A percentile compares a stretch with the other conserved stretches of the same genome.
phyloP scores from a whole-genome alignment of 192 early-diverging fungal species.

The Entomortierella lignicola region DNA sequence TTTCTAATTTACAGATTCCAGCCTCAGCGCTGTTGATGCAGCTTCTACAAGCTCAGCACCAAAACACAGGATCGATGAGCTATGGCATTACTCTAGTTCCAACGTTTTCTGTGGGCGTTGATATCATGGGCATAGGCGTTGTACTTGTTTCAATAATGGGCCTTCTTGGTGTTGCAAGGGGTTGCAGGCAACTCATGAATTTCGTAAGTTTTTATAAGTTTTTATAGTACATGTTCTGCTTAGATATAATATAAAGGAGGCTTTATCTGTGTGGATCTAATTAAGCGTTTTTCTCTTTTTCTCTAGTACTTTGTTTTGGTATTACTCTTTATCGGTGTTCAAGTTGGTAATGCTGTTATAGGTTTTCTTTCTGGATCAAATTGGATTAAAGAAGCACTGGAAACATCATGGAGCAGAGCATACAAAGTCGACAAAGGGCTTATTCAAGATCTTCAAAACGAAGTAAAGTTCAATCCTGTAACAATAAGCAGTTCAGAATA shows the following conservation, averaged over 20 bases:
- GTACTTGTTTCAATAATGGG: constrained; percentile 37
- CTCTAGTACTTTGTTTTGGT: constrained; percentile 43
- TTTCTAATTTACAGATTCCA: constrained; percentile 20
- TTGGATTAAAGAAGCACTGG: constrained; percentile 37
- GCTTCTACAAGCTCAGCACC: constrained; percentile 31
- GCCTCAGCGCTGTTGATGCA: constrained; percentile 39
- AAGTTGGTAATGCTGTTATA: constrained; percentile 23
- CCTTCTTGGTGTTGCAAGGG: constrained; percentile 33
- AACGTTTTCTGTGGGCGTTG: constrained; percentile 35
- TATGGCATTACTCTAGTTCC: constrained; percentile 29
- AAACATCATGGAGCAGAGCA: constrained; percentile 40
- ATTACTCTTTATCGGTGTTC: constrained; percentile 28
- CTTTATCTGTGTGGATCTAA: background rate
- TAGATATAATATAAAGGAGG: background rate
- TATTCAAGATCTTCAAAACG: constrained; percentile 39
- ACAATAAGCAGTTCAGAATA: background rate
- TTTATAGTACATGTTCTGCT: background rate
- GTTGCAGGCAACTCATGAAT: constrained; percentile 39
- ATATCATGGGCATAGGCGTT: constrained; percentile 40
- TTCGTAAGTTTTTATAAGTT: constrained; percentile 19
- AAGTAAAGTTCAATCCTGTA: constrained; percentile 6
- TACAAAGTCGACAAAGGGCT: constrained; percentile 28
- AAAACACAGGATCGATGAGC: constrained; percentile 18
- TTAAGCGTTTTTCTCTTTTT: background rate
- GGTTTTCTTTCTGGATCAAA: constrained; percentile 35